Evolutionary conservation across 1,284 basidiomycete species (phyloP).

Genomic region (Stygiomarasmius scandens): DNA sequence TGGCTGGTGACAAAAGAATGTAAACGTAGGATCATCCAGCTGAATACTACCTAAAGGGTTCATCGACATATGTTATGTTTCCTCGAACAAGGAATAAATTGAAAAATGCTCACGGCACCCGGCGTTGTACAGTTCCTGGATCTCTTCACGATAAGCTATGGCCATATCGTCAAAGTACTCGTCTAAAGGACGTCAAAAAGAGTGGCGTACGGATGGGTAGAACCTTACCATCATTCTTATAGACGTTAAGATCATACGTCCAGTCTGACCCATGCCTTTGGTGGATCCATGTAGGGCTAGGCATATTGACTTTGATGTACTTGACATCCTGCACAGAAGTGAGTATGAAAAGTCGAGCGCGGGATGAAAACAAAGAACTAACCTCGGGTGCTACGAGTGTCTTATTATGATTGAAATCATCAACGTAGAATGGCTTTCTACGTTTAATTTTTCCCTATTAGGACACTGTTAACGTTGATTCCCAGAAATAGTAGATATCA

Average conservation of each 20-base stretch:
- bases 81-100: neutral
- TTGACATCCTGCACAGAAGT: constrained; percentile 52
- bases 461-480: constrained; percentile 5
- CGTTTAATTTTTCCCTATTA: constrained; percentile 63
- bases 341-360: neutral
- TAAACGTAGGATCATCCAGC: constrained; percentile 74
- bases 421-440: constrained; percentile 63
- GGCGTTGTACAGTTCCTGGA: constrained; percentile 69
- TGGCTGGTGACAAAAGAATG: constrained; percentile 64
- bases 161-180: constrained; percentile 78
- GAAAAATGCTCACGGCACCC: constrained; percentile 61
- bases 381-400: constrained; percentile 56
- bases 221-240: constrained; percentile 57
- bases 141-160: constrained; percentile 70
- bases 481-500: neutral
- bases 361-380: constrained; percentile 5
- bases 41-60: constrained; percentile 62
- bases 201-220: neutral
- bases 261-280: constrained; percentile 64
- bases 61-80: neutral
- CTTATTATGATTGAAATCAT: constrained; percentile 63
- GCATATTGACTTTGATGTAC: constrained; percentile 76
- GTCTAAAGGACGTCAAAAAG: constrained; percentile 36
- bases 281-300: constrained; percentile 78
- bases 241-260: constrained; percentile 62